Conservation (phyloP, 1,284 basidiomycete species). For the Cryptococcus jaspeensis region DNA sequence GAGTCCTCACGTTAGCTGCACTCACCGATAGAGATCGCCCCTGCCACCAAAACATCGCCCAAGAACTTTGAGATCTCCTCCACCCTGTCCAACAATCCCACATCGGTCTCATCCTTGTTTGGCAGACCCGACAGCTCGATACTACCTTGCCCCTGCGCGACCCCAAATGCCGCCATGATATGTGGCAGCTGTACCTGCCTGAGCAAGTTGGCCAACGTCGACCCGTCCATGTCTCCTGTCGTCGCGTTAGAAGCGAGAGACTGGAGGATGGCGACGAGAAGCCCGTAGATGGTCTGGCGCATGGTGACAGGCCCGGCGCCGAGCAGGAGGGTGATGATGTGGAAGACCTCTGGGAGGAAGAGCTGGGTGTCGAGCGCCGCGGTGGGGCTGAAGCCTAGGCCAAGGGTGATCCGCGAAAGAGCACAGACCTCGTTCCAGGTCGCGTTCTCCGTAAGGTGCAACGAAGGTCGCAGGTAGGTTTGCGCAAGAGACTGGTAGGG, state of each 20-base stretch:
- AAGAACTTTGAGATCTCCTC: conserved; percentile 68
- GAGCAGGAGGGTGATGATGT: conserved; percentile 71
- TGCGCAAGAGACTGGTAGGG: conserved; percentile 65
- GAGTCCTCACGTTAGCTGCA: background rate
- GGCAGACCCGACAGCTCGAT: conserved; percentile 19
- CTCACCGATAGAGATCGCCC: conserved; percentile 68
- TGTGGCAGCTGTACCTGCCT: conserved; percentile 61
- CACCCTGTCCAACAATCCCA: conserved; percentile 63
- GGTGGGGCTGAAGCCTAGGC: conserved; percentile 67
- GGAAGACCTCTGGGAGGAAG: conserved; percentile 76
- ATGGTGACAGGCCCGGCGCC: conserved; percentile 70
- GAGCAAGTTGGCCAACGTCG: conserved; percentile 56
- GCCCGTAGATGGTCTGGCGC: conserved; percentile 75
- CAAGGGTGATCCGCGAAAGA: conserved; percentile 68
- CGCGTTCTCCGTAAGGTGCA: conserved; percentile 65
- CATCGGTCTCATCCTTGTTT: conserved; percentile 57
- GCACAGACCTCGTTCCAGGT: conserved; percentile 83
- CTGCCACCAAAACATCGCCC: conserved; percentile 63
- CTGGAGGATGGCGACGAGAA: conserved; percentile 76
- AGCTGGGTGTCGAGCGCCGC: conserved; percentile 67
- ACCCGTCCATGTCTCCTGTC: conserved; percentile 38
- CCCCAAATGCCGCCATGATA: conserved; percentile 70
- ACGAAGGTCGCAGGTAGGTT: conserved; percentile 64
- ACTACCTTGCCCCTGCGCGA: conserved; percentile 46
- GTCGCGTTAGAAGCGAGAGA: conserved; percentile 53